Evolutionary conservation across 371 early-diverging fungal species (phyloP).

Genomic region (Mortierella sp.): DNA sequence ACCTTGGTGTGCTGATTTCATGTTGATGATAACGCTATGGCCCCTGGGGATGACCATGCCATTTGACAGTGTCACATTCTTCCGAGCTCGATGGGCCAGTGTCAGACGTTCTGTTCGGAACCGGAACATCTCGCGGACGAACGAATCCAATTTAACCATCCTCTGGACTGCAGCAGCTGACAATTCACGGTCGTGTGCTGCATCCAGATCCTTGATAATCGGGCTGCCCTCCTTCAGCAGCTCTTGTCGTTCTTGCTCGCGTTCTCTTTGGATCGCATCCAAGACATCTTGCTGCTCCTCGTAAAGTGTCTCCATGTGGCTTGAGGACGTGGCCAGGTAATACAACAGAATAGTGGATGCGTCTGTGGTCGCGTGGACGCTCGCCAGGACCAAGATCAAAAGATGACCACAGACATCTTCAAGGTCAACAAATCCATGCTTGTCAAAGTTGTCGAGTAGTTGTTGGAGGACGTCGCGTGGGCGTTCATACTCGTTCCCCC

Average conservation of each 20-base stretch:
- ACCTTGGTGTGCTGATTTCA: constrained; percentile 17
- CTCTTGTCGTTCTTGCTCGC: constrained; percentile 23
- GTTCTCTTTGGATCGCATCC: constrained; percentile 19
- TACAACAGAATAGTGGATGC: constrained; percentile 51
- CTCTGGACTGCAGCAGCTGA: constrained; percentile 48
- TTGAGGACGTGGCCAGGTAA: constrained; percentile 53
- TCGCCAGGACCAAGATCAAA: constrained; percentile 54
- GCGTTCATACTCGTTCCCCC: constrained; percentile 18
- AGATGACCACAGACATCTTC: constrained; percentile 45
- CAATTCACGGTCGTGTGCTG: constrained; percentile 31
- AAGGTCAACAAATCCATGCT: constrained; percentile 34
- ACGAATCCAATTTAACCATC: constrained; percentile 61
- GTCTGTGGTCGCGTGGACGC: constrained; percentile 57
- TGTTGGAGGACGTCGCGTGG: constrained; percentile 32
- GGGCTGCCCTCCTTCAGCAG: neutral
- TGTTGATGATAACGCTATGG: constrained; percentile 16
- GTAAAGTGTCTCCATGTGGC: constrained; percentile 52
- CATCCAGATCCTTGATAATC: constrained; percentile 22
- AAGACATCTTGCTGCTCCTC: constrained; percentile 58
- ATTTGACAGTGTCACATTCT: constrained; percentile 48
- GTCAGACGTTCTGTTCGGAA: constrained; percentile 28
- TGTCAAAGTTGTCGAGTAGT: constrained; percentile 35
- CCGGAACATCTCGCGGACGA: constrained; percentile 58
- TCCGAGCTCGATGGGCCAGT: constrained; percentile 43
- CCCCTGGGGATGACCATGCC: constrained; percentile 58